Evolutionary conservation across 2,329 filamentous ascomycete species (phyloP).

Genomic region (Apiospora rasikravindrae): DNA sequence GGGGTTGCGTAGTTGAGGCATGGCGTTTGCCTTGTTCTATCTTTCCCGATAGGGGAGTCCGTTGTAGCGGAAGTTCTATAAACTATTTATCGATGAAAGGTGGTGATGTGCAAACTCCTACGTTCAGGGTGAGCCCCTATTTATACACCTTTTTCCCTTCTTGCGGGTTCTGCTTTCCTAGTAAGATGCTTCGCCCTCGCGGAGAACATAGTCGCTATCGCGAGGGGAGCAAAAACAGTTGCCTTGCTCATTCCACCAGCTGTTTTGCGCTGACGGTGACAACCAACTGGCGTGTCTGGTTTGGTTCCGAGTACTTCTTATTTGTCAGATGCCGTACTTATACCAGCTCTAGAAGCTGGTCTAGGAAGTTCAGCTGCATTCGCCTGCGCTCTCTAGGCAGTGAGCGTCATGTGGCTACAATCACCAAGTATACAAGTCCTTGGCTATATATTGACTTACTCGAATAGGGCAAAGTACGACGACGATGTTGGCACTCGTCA

Average conservation of each 20-base stretch:
- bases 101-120: no score
- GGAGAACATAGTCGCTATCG: neutral
- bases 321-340: constrained; percentile 1
- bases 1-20: neutral
- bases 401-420: neutral
- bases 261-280: neutral
- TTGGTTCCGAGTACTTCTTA: neutral
- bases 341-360: neutral
- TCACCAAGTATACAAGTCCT: neutral
- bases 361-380: neutral
- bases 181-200: neutral
- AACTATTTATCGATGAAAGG: neutral
- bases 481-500: neutral
- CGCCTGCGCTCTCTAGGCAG: neutral
- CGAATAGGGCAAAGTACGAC: neutral
- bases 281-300: neutral
- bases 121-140: neutral
- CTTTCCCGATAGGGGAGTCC: neutral
- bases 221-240: neutral
- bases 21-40: neutral
- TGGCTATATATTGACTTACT: neutral
- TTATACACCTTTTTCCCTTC: neutral
- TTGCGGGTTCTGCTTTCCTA: neutral
- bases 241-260: neutral
- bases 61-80: neutral